Percentiles rank a stretch among this genome's conserved stretches.
Evolutionary conservation across 169 alveolate species (phyloP).

Genomic region (Plasmodium sp.): DNA sequence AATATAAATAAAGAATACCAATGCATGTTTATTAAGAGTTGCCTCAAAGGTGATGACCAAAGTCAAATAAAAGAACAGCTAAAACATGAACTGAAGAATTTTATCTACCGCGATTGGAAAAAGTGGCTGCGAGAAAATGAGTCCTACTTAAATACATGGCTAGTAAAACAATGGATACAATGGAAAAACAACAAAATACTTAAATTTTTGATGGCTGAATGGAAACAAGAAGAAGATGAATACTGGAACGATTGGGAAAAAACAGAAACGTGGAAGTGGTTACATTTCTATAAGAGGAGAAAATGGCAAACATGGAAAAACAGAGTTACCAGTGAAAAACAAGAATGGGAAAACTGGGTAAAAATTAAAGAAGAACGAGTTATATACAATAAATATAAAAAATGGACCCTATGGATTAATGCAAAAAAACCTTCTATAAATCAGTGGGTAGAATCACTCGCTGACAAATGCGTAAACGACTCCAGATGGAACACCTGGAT

Average conservation of each 20-base stretch:
- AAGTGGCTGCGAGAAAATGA: background rate
- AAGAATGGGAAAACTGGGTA: conserved; percentile 49
- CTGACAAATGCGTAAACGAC: background rate
- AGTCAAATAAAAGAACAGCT: background rate
- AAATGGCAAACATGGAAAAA: conserved; percentile 19
- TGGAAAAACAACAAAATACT: conserved; percentile 19
- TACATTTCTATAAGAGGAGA: background rate
- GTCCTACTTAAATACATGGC: background rate
- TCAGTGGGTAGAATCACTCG: background rate
- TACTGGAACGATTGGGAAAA: conserved; percentile 23
- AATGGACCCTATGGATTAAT: background rate
- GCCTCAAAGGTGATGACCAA: background rate
- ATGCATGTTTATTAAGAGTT: background rate
- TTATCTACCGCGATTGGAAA: background rate
- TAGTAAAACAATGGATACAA: conserved; percentile 16
- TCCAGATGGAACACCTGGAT: background rate
- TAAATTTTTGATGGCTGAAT: background rate
- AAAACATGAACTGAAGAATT: background rate
- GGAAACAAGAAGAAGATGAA: conserved; percentile 33
- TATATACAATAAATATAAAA: background rate
- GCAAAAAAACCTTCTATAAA: background rate
- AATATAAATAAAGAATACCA: background rate
- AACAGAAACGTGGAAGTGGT: background rate
- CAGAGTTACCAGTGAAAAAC: conserved; percentile 6
- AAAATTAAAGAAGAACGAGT: background rate